Base-by-base conservation (phyloP, 2,329 filamentous ascomycete genomes). In the Capronia epimyces region DNA sequence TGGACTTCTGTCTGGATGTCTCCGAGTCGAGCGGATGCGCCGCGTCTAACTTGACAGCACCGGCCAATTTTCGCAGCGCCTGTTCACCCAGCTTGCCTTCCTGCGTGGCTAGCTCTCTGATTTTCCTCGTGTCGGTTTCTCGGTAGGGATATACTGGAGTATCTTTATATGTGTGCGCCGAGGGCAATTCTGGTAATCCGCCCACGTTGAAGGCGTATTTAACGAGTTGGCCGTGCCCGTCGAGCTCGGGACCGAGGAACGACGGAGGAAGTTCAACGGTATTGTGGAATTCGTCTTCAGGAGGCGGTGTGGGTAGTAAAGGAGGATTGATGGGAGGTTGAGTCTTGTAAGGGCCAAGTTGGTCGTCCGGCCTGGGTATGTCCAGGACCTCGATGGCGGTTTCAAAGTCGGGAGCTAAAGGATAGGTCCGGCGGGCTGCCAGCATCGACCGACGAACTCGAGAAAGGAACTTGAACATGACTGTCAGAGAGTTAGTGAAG, bases 61-160 rank as follows among this genome's bases (percentile, higher is more conserved):
- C 76, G 3, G 75, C 73, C 62, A 86, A 69, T 61, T 80, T 83
- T 43, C 82, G 71, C 56, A 86, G 65, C 16, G 81, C 81, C 60
- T 83, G 78, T 64, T 85, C 82, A 6, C 81, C 82, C 53, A 82
- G 66, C 40, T 83, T 75, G 12, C 81, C 81, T 63, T 86, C 82
- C 61, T 83, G 76, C 2, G 81, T 83, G 3, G 81, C 81, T 50
- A 76, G 74, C 62, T 85, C 82, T 31, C 80, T 69, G 41, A 83
- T 78, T 56, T 73, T 75, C 31, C 79, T 71, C 2, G 80, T 75
- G 58, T 84, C 81, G 27, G 71, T 76, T 56, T 83, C 80, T 52
- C 81, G 74, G 32, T 76, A 66, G 1, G 77, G 75, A 55, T 75
- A 82, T 3, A 83, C 77, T 0, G 79, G 71, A 1, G 81, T 83